phyloP scores from a whole-genome alignment of 2,329 filamentous ascomycete species.

The Aaosphaeria arxii region DNA sequence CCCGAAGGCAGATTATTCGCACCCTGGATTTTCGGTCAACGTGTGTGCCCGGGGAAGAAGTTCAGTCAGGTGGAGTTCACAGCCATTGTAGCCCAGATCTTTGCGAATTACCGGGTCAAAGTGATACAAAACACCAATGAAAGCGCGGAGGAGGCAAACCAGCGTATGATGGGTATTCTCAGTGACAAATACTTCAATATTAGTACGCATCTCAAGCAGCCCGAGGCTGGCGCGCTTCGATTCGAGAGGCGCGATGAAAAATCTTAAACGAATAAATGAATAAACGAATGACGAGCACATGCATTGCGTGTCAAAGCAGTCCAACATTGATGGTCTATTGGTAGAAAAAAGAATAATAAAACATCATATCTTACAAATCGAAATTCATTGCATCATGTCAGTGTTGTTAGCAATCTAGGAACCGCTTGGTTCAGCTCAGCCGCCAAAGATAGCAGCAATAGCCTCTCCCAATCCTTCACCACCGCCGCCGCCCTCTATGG shows the following conservation, averaged over 20 bases:
- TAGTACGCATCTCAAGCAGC: conserved; percentile 14
- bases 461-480: no score
- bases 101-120: conserved; percentile 13
- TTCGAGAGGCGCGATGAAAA: conserved; percentile 3
- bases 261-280: no score
- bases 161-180: conserved; percentile 6
- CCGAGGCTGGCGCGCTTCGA: conserved; percentile 6
- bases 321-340: no score
- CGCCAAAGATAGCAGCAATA: no score
- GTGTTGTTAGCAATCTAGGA: no score
- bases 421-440: no score
- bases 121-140: conserved; percentile 6
- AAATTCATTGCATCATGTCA: no score
- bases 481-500: no score
- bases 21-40: conserved; percentile 21
- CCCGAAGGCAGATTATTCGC: conserved; percentile 12
- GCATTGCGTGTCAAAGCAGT: no score
- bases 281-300: no score
- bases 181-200: conserved; percentile 13
- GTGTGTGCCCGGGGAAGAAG: conserved; percentile 20
- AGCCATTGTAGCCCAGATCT: conserved; percentile 10
- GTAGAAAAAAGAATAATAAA: no score
- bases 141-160: conserved; percentile 5
- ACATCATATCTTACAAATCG: no score
- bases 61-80: conserved; percentile 22